phyloP scores from a whole-genome alignment of 371 early-diverging fungal genomes.

The Vairimorpha necatrix region DNA sequence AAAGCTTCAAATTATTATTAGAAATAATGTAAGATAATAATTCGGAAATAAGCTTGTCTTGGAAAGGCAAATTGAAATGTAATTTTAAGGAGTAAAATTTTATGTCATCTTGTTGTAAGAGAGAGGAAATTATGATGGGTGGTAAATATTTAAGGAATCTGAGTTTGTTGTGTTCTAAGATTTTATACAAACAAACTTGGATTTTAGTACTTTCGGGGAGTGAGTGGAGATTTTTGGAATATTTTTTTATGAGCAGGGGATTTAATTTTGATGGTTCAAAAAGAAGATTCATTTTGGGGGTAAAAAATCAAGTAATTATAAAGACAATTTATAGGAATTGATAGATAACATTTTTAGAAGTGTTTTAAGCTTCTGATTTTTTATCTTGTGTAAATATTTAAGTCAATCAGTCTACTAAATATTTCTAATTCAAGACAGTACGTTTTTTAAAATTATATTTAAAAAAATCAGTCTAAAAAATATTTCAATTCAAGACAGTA shows the following conservation, averaged over 20 bases:
- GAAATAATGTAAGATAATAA: neutral
- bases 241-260: neutral
- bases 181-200: neutral
- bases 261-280: neutral
- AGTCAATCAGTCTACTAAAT: too few species aligned
- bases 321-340: too few species aligned
- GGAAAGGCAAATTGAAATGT: neutral
- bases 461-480: too few species aligned
- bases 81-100: neutral
- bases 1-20: neutral
- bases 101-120: neutral
- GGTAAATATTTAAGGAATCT: neutral
- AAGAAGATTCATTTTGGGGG: neutral
- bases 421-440: too few species aligned
- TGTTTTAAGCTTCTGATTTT: too few species aligned
- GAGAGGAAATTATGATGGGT: neutral
- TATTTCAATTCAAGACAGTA: too few species aligned
- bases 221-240: neutral
- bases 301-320: too few species aligned
- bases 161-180: neutral
- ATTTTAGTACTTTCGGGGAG: neutral
- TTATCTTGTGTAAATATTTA: too few species aligned
- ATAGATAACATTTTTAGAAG: too few species aligned
- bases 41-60: neutral
- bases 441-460: too few species aligned